A percentile compares a stretch with the other conserved stretches of the same genome.
Evolutionary conservation across 345 rosid genomes (phyloP).

Genomic region (Gossypium anomalum): DNA sequence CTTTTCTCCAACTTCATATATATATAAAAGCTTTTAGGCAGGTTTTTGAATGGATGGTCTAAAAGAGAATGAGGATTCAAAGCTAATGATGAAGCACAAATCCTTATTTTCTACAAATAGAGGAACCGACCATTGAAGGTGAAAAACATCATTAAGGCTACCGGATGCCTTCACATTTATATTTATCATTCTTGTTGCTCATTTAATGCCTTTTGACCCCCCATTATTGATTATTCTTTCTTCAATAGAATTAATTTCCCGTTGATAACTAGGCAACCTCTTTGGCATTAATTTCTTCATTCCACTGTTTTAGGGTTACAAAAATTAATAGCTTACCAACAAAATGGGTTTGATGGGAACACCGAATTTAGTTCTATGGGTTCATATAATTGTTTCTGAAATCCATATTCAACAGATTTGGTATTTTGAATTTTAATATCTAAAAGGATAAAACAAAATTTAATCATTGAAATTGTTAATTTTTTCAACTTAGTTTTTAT

Average conservation of each 20-base stretch:
- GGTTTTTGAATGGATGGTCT: constrained; percentile 14
- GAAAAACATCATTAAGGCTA: background rate
- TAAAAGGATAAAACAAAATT: no score
- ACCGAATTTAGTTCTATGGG: background rate
- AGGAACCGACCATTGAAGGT: constrained; percentile 1
- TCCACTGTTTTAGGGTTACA: background rate
- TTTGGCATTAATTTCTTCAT: constrained; percentile 3
- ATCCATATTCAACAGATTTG: no score
- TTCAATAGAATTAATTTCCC: background rate
- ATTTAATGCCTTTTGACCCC: constrained; percentile 19
- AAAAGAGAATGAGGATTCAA: constrained; percentile 10
- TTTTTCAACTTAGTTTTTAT: no score
- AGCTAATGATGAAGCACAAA: background rate
- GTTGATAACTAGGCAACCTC: background rate
- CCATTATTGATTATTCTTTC: background rate
- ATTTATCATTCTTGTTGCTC: constrained; percentile 14
- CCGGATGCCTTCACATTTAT: constrained; percentile 4
- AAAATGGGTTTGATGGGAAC: background rate
- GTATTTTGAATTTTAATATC: no score
- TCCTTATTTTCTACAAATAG: constrained; percentile 21
- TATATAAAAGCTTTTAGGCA: background rate
- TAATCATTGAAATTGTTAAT: no score
- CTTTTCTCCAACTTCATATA: no score
- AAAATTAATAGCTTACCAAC: background rate
- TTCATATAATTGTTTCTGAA: no score